Percentiles rank a stretch among this genome's conserved stretches.
These are phyloP conservation scores for Coemansia aciculifera DNA, from an alignment of 192 early-diverging fungal species.

Conservation along the genomic window DNA sequence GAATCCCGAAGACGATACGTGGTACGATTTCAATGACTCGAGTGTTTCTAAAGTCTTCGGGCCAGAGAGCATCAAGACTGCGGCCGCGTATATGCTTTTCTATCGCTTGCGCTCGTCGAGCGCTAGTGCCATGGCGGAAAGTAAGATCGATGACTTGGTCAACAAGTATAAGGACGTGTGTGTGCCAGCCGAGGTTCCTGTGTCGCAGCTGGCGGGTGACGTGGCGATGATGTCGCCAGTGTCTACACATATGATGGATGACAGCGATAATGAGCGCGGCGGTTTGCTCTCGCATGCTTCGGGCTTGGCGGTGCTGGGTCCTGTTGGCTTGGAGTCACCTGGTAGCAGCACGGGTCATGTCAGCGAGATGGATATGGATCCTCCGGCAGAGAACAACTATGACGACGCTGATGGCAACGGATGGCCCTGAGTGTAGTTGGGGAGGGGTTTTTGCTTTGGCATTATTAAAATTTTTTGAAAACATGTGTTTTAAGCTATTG, in stretches of 20 bases:
- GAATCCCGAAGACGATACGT: constrained; percentile 62
- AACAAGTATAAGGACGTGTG: constrained; percentile 17
- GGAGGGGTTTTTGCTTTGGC: not conserved
- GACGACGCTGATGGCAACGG: not conserved
- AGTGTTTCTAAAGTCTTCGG: constrained; percentile 53
- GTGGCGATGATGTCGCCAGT: constrained; percentile 19
- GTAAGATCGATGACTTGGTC: constrained; percentile 34
- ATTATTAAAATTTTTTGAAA: not conserved
- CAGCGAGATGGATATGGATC: constrained; percentile 30
- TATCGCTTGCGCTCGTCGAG: constrained; percentile 28
- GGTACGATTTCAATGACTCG: constrained; percentile 85
- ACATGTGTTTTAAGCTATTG: not conserved
- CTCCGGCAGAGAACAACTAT: not conserved
- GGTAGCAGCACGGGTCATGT: constrained; percentile 21
- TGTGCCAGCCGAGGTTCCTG: not conserved
- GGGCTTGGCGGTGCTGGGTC: constrained; percentile 15
- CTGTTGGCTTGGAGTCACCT: constrained; percentile 12
- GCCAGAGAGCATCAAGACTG: constrained; percentile 28
- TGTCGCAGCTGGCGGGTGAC: constrained; percentile 2
- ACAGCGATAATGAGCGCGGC: constrained; percentile 10
- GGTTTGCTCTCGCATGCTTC: constrained; percentile 1
- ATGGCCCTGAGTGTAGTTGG: not conserved
- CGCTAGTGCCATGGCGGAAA: constrained; percentile 8
- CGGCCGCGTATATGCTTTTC: constrained; percentile 56
- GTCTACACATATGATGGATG: constrained; percentile 10